Percentiles rank a stretch among this genome's conserved stretches.
Conservation (phyloP, 139 green algal genomes). For the Desmodesmus armatus region DNA sequence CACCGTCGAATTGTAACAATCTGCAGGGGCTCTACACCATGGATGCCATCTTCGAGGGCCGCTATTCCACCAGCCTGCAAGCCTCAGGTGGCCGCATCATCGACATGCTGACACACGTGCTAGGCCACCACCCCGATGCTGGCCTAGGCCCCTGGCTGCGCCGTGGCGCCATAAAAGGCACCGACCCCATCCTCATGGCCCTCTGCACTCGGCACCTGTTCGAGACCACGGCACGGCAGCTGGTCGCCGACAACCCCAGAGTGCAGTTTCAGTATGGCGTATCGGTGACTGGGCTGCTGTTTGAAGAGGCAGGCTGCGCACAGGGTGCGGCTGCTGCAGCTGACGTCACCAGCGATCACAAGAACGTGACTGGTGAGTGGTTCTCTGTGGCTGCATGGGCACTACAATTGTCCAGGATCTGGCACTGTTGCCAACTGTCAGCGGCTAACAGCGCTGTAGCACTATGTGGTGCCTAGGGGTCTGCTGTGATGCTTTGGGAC, state of each 20-base stretch:
- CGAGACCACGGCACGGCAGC: slow-evolving; percentile 2
- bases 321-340: not conserved
- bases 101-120: not conserved
- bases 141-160: not conserved
- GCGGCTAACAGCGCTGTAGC: not conserved
- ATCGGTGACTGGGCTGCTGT: slow-evolving; percentile 6
- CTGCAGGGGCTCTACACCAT: not conserved
- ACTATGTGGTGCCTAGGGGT: not conserved
- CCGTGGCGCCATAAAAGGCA: no score
- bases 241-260: not conserved
- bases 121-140: not conserved
- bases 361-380: not conserved
- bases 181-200: not conserved
- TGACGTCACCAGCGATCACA: not conserved
- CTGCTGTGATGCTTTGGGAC: no score
- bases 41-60: not conserved
- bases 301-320: not conserved
- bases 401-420: not conserved
- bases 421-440: not conserved
- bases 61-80: not conserved
- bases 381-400: not conserved
- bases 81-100: not conserved
- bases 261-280: slow-evolving; percentile 22
- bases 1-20: not conserved
- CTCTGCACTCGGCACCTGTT: slow-evolving; percentile 13